Evolutionary conservation across 1,139 yeast species (phyloP).

Genomic region (Casaregolazyma suthepensis): DNA sequence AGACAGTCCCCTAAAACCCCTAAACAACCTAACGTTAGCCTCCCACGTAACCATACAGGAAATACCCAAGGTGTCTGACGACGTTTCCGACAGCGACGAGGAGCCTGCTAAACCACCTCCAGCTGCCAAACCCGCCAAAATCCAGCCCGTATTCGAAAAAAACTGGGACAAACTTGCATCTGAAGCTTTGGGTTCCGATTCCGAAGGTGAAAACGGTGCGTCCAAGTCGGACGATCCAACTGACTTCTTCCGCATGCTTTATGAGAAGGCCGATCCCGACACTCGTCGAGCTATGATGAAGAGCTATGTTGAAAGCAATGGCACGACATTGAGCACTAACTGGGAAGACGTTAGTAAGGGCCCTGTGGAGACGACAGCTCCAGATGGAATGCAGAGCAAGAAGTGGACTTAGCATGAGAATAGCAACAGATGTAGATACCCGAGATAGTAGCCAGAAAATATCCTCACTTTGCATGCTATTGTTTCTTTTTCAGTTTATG

Average conservation of each 20-base stretch:
- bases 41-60: slow-evolving; percentile 18
- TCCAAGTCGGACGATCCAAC: slow-evolving; percentile 43
- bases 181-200: slow-evolving; percentile 35
- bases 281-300: slow-evolving; percentile 95
- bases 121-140: background rate
- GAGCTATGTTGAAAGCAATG: slow-evolving; percentile 87
- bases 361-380: slow-evolving; percentile 67
- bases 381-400: slow-evolving; percentile 48
- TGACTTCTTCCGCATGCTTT: slow-evolving; percentile 70
- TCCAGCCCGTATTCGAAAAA: slow-evolving; percentile 24
- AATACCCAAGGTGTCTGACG: slow-evolving; percentile 16
- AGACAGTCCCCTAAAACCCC: too few relatives aligned
- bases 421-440: too few relatives aligned
- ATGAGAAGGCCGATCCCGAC: slow-evolving; percentile 79
- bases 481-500: too few relatives aligned
- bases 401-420: slow-evolving; percentile 30
- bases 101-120: background rate
- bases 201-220: slow-evolving; percentile 33
- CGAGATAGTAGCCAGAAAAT: background rate
- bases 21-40: background rate
- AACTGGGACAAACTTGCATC: slow-evolving; percentile 67
- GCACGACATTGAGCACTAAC: slow-evolving; percentile 87
- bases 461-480: too few relatives aligned
- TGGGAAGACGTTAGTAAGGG: slow-evolving; percentile 84
- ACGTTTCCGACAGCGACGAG: background rate